These are phyloP conservation scores for Cladosporium sphaerospermum DNA, from an alignment of 2,329 filamentous ascomycete genomes.

Conservation along the genomic window DNA sequence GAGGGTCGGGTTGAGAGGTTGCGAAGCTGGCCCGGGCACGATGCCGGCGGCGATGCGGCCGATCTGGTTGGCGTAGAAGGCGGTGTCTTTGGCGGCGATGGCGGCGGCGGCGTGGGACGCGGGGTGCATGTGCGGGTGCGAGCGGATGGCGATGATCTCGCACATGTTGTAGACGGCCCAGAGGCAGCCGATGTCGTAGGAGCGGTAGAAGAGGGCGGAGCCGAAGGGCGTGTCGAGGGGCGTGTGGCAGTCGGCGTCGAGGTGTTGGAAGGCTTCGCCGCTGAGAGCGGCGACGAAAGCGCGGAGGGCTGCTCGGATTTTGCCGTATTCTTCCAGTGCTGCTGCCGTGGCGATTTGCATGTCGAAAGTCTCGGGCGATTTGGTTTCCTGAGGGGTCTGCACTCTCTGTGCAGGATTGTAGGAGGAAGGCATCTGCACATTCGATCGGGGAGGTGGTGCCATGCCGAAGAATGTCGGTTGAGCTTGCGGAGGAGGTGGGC, in stretches of 20 bases:
- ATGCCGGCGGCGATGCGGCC: slow-evolving; percentile 74
- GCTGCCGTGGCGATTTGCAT: slow-evolving; percentile 59
- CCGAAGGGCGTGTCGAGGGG: slow-evolving; percentile 71
- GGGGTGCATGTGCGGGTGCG: slow-evolving; percentile 85
- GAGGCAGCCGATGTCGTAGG: slow-evolving; percentile 77
- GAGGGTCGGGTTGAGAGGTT: slow-evolving; percentile 66
- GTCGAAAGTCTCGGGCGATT: slow-evolving; percentile 34
- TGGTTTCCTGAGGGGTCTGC: slow-evolving; percentile 10
- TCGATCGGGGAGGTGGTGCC: slow-evolving; percentile 35
- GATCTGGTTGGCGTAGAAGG: slow-evolving; percentile 63
- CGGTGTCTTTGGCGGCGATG: slow-evolving; percentile 67
- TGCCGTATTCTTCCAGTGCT: slow-evolving; percentile 74
- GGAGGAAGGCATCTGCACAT: slow-evolving; percentile 37
- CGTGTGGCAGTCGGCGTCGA: slow-evolving; percentile 61
- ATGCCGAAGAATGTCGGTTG: slow-evolving; percentile 50
- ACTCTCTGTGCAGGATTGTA: slow-evolving; percentile 25
- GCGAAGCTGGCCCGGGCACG: slow-evolving; percentile 41
- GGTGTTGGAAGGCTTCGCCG: slow-evolving; percentile 67
- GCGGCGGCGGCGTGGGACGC: slow-evolving; percentile 82
- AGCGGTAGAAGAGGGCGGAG: slow-evolving; percentile 70
- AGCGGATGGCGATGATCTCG: slow-evolving; percentile 72
- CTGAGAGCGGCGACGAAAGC: slow-evolving; percentile 56
- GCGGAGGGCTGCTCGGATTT: slow-evolving; percentile 65
- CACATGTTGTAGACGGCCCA: slow-evolving; percentile 86
- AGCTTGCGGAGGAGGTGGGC: slow-evolving; percentile 17